Base-by-base conservation (phyloP, 805 yeast species). In the Lachancea waltii region DNA sequence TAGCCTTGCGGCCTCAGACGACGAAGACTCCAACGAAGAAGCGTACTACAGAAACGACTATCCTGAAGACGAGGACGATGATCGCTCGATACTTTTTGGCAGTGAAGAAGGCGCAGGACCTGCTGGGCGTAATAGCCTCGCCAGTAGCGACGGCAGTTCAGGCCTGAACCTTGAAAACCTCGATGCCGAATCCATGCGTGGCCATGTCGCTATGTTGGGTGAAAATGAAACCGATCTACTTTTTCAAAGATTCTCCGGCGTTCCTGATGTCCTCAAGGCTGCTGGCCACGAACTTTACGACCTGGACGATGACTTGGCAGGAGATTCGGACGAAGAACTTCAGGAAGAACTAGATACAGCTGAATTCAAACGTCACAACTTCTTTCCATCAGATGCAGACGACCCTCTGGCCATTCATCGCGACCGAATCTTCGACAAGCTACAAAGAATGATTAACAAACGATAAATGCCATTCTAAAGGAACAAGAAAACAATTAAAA, bases 41-140 rank as follows among this genome's bases (percentile, higher is more conserved):
- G 86, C 84, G 39, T 89, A 79, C 53, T 90, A 90, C 56, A 77
- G 78, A 50, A 90, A 92, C 60, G 97, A 90, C 53, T 90, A 90
- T 53, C 97, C 97, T 0, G 95, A 86, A 32, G 96, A 89, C 53
- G 96, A 86, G 46, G 90, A 84, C 50, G 86, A 77, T 7, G 78
- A 64, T 35, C 47, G 65, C 38, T 57, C 68, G 1, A 48, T 65
- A 16, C 45, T 63, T 3, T 56, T 60, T 30, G 65, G 65, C 8
- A 62, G 59, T 17, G 65, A 58, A 13, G 68, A 53, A 3, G 66
- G 50, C 37, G n/a, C 9, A 7, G 33, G 7, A 7, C 32, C 16
- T n/a, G 61, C 51, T 15, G 57, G 37, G 19, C 29, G n/a, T 6
- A 20, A 14, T 5, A 22, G 21, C 14, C 17, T n/a, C 14, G 22